These are phyloP conservation scores for Cicer bijugum DNA, from an alignment of 306 rosid species.

Conservation along the genomic window DNA sequence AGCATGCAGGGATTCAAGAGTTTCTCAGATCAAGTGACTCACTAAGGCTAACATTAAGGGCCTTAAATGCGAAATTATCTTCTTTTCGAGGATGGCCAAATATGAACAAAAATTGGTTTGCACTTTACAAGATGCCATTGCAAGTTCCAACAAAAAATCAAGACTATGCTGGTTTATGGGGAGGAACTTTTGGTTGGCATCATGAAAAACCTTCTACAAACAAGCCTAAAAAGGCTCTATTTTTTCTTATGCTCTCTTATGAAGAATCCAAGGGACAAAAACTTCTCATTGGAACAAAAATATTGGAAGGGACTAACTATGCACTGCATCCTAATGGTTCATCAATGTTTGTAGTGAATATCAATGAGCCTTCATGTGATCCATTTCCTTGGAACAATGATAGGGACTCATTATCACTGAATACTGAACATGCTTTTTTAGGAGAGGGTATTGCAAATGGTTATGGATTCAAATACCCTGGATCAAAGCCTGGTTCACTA, in stretches of 20 bases:
- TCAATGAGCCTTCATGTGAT: conserved; percentile 68
- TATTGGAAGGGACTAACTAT: conserved; percentile 93
- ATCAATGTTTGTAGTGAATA: conserved; percentile 84
- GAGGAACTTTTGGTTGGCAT: conserved; percentile 98
- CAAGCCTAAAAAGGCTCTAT: conserved; percentile 86
- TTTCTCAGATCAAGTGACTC: conserved; percentile 70
- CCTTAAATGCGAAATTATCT: conserved; percentile 64
- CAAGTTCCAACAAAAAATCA: conserved; percentile 62
- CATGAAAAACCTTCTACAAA: conserved; percentile 82
- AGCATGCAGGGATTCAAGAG: conserved; percentile 67
- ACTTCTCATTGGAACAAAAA: conserved; percentile 85
- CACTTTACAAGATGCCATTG: conserved; percentile 88
- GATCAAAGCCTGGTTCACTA: conserved; percentile 90
- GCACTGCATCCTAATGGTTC: conserved; percentile 98
- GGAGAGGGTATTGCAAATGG: conserved; percentile 98
- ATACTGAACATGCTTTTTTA: conserved; percentile 54
- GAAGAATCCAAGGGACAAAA: conserved; percentile 70
- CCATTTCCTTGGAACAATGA: conserved; percentile 78
- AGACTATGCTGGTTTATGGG: conserved; percentile 94
- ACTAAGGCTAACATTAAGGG: conserved; percentile 63
- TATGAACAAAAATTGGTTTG: conserved; percentile 88
- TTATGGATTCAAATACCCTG: conserved; percentile 93
- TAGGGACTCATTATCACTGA: conserved; percentile 60
- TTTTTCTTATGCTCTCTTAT: conserved; percentile 87
- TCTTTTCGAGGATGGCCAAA: conserved; percentile 96